Evolutionary conservation across 1,284 basidiomycete genomes (phyloP).

Genomic region (Phellinidium pouzarii): DNA sequence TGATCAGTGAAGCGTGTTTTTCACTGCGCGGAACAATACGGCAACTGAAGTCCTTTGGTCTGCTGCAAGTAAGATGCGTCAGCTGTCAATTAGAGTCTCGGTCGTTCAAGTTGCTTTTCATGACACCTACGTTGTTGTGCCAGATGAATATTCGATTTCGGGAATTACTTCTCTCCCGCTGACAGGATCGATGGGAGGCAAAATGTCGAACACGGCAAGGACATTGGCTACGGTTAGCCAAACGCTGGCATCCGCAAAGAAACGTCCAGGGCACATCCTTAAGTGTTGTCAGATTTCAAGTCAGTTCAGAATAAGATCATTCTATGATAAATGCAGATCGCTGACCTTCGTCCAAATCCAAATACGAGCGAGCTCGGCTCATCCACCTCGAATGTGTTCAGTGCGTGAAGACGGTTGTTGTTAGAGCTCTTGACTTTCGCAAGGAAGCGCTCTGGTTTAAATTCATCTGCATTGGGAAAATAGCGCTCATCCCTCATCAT

Average conservation of each 20-base stretch:
- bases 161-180: constrained; percentile 9
- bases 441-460: constrained; percentile 27
- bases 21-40: constrained; percentile 3
- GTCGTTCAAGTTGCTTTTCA: too few species aligned
- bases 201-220: constrained; percentile 18
- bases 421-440: not conserved
- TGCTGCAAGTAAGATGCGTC: not conserved
- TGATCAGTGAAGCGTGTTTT: constrained; percentile 1
- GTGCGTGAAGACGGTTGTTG: not conserved
- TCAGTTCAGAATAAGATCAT: too few species aligned
- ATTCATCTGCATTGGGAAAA: constrained; percentile 25
- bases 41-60: constrained; percentile 7
- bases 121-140: not conserved
- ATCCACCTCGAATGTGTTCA: constrained; percentile 1
- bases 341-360: constrained; percentile 17
- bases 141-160: constrained; percentile 6
- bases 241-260: constrained; percentile 11
- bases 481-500: constrained; percentile 12
- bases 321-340: not conserved
- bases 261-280: constrained; percentile 16
- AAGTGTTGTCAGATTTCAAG: too few species aligned
- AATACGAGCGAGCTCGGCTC: constrained; percentile 15
- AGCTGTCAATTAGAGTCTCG: not conserved
- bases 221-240: constrained; percentile 14
- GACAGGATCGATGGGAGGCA: constrained; percentile 12